Conservation (phyloP, 331 rosid genomes). For the Pyracantha coccinea region DNA sequence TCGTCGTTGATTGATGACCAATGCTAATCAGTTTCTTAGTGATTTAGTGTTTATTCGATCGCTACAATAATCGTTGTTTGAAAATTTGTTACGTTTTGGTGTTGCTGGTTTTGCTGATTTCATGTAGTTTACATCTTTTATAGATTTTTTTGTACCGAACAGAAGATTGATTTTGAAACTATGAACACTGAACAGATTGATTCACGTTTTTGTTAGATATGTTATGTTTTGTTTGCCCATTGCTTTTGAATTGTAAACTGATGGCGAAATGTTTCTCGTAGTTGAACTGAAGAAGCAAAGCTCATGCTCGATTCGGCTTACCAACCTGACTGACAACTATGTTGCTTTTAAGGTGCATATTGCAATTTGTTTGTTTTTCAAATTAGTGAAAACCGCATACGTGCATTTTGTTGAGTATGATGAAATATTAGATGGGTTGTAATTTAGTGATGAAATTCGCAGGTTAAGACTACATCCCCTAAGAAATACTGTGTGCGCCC, state of each 20-base stretch:
- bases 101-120: background rate
- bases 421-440: background rate
- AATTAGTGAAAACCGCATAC: background rate
- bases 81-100: background rate
- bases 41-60: slow-evolving; percentile 1
- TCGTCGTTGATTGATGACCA: background rate
- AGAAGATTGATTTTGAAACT: background rate
- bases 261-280: slow-evolving; percentile 16
- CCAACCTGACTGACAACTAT: slow-evolving; percentile 46
- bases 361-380: background rate
- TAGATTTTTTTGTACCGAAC: background rate
- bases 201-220: background rate
- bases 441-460: slow-evolving; percentile 19
- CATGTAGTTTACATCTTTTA: background rate
- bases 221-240: background rate
- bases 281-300: slow-evolving; percentile 89
- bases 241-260: background rate
- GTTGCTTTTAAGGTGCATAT: slow-evolving; percentile 60
- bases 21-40: background rate
- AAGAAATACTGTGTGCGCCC: slow-evolving; percentile 86
- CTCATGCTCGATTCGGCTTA: slow-evolving; percentile 54
- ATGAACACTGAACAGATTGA: background rate
- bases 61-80: background rate
- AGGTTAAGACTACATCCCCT: slow-evolving; percentile 96
- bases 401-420: background rate